phyloP scores from a whole-genome alignment of 2,329 filamentous ascomycete species.

The Aspergillus phoenicis region DNA sequence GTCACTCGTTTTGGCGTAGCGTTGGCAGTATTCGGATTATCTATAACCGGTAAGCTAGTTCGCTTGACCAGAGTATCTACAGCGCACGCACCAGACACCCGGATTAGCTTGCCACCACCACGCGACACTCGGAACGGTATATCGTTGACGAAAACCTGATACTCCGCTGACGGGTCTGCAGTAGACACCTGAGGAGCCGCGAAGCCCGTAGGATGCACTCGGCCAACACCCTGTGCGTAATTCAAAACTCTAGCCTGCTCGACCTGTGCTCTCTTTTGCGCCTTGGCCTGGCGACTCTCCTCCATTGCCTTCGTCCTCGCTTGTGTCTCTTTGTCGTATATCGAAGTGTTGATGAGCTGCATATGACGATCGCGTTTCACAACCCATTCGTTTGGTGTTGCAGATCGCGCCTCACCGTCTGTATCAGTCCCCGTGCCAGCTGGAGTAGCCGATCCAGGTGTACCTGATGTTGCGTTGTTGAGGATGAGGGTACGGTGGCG shows the following conservation, averaged over 20 bases:
- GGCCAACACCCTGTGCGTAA: constrained; percentile 40
- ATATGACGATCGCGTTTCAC: constrained; percentile 74
- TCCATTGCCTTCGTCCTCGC: constrained; percentile 71
- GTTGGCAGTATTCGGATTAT: constrained; percentile 62
- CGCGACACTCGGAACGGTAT: constrained; percentile 73
- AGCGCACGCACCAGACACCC: constrained; percentile 65
- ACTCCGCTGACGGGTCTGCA: constrained; percentile 44
- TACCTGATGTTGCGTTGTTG: constrained; percentile 48
- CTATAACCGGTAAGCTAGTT: constrained; percentile 53
- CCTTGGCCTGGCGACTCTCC: constrained; percentile 57
- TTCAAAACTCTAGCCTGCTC: constrained; percentile 45
- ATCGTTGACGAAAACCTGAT: constrained; percentile 70
- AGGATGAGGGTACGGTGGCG: constrained; percentile 67
- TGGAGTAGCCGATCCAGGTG: constrained; percentile 28
- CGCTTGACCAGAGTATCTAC: constrained; percentile 17
- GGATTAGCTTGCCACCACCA: constrained; percentile 80
- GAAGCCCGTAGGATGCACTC: constrained; percentile 20
- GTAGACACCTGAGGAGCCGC: constrained; percentile 27
- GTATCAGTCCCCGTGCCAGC: constrained; percentile 31
- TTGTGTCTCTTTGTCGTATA: constrained; percentile 74
- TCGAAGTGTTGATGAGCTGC: constrained; percentile 78
- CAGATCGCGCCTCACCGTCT: constrained; percentile 31
- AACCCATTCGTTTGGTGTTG: constrained; percentile 60
- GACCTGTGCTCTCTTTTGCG: constrained; percentile 62
- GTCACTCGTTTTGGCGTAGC: constrained; percentile 73